Percentiles rank a stretch among this genome's conserved stretches.
Evolutionary conservation across 768 basidiomycete species (phyloP).

Genomic region (Tephrocybe sp.): DNA sequence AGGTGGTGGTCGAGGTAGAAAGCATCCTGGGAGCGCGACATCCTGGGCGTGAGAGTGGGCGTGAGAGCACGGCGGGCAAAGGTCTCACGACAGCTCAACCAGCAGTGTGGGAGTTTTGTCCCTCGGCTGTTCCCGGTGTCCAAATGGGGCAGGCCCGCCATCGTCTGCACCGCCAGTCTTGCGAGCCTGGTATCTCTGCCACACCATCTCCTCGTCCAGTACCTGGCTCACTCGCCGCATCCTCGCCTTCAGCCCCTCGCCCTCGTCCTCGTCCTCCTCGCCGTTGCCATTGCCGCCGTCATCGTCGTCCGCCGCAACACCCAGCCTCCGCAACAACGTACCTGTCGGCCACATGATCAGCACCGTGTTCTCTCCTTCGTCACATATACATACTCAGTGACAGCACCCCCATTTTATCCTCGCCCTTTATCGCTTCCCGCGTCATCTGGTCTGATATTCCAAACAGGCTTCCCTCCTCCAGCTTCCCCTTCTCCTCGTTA

Average conservation of each 20-base stretch:
- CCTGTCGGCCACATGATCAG: constrained; percentile 25
- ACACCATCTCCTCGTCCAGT: constrained; percentile 37
- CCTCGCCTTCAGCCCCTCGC: constrained; percentile 28
- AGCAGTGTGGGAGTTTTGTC: constrained; percentile 30
- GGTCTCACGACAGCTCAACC: constrained; percentile 35
- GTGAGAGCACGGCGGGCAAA: constrained; percentile 40
- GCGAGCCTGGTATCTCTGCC: constrained; percentile 26
- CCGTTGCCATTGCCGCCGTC: too few species aligned
- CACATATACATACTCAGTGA: constrained; percentile 41
- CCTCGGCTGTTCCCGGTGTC: constrained; percentile 18
- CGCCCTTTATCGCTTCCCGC: constrained; percentile 35
- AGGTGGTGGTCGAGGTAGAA: constrained; percentile 48
- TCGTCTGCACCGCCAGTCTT: not conserved
- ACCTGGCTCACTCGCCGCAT: constrained; percentile 30
- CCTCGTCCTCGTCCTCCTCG: constrained; percentile 32
- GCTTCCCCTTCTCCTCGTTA: constrained; percentile 24
- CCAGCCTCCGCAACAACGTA: not conserved
- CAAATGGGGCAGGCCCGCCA: constrained; percentile 15
- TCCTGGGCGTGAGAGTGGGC: constrained; percentile 47
- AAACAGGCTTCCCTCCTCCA: constrained; percentile 18
- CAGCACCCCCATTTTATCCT: constrained; percentile 53
- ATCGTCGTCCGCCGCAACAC: constrained; percentile 19
- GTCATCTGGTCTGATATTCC: constrained; percentile 27
- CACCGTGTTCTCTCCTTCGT: too few species aligned
- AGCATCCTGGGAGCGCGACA: constrained; percentile 43